Evolutionary conservation across 2,329 filamentous ascomycete species (phyloP), one percentile per base, ranked within the genome.

Genomic region (Paecilomyces formosus): DNA sequence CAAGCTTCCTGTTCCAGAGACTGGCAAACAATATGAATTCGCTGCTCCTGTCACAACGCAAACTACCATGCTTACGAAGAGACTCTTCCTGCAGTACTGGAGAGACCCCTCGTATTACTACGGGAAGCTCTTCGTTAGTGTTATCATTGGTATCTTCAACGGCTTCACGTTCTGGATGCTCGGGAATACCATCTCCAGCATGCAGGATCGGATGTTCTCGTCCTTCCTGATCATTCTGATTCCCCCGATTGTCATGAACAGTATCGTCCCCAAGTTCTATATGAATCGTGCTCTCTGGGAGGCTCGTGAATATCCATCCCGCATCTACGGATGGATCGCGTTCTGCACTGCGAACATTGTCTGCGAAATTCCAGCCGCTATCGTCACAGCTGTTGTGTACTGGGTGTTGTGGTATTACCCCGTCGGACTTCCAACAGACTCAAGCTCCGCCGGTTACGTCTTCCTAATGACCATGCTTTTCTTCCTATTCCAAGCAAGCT

Each of bases 151-250:
- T 15, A 85, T 91, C 70, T 90, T 92, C 79, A 90, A 90, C 74
- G 88, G 87, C 22, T 91, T 90, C 74, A 90, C 88, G 3, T 92
- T 90, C 76, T 91, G 82, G 78, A 78, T 86, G 64, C 81, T 90
- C 2, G 86, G 85, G 2, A 79, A 86, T 70, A 81, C 79, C 0
- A 78, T 88, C 54, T 80, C 82, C 13, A 87, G 88, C 65, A 85
- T 92, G 81, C 88, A 92, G 68, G 85, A 89, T 73, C 83, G 88
- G 65, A 87, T 92, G 82, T 92, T 93, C 78, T 88, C 88, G 0
- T 74, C 77, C 56, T 90, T 89, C 72, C 65, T 89, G 22, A 82
- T 87, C 61, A 80, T 88, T 55, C 72, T 88, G 8, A 78, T 91
- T 56, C 86, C 88, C 0, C 86, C 88, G 0, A 87, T 87, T 24